Base-by-base conservation (phyloP, 139 green algal genomes). In the Tetratostichococcus sp. region DNA sequence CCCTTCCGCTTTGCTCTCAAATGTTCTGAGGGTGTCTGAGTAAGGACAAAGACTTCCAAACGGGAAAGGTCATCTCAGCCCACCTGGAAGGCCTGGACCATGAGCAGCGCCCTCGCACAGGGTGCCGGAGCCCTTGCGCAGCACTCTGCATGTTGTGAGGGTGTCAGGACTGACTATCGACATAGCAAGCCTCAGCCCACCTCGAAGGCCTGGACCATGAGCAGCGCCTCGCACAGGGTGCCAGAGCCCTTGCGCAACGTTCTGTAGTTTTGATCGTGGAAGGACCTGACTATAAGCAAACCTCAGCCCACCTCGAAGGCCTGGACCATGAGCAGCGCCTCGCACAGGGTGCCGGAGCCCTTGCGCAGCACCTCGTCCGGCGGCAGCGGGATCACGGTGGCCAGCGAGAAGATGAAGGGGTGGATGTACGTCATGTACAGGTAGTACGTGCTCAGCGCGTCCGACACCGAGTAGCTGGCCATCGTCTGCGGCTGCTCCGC, bases 351-450 rank as follows among this genome's bases (percentile, higher is more conserved):
- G 72, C 95, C 95, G 1, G 82, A 93, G 30, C 95, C 92, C 83
- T 98, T 98, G 70, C 95, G 88, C 69, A 98, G 89, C 68, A 98
- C 94, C 79, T 99, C 95, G 72, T 99, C 95, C 0, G 95, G 95
- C 0, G 94, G 89, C 89, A 99, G 90, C 26, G 95, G 95, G 85
- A 99, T 99, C 87, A 99, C 95, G 79, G 95, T 99, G 72, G 91
- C 87, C 66, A 99, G 90, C 0, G 93, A 97, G 88, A 98, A 98
- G 82, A 98, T 98, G 91, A 99, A 99, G 32, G 94, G 95, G 86
- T 99, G 93, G 75, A 99, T 95, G 90, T 98, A 99, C 58, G 87
- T 98, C 93, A 96, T 97, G 90, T 99, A 99, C 69, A 99, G 90
- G 85, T 98, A 98, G 82, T 97, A 98, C 28, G 95, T 99, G 28